Percentiles rank a stretch among this genome's conserved stretches.
Evolutionary conservation across 306 rosid species (phyloP).

Genomic region (Purshia tridentata): DNA sequence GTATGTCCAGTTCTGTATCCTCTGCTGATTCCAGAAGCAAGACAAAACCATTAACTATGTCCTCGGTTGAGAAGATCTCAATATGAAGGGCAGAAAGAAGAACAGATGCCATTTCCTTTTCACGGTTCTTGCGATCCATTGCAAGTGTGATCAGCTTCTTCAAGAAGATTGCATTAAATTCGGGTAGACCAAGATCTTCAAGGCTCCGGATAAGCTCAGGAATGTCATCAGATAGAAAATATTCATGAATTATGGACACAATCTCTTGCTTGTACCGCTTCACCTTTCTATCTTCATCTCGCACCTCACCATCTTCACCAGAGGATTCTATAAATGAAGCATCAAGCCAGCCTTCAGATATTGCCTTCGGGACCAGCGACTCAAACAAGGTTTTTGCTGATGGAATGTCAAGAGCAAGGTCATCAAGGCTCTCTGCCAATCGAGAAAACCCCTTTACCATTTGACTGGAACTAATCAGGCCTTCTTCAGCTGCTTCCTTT

Average conservation of each 20-base stretch:
- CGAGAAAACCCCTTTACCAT: slow-evolving; percentile 95
- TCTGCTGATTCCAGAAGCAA: slow-evolving; percentile 91
- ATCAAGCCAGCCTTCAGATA: slow-evolving; percentile 94
- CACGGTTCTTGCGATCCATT: slow-evolving; percentile 94
- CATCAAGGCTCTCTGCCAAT: slow-evolving; percentile 87
- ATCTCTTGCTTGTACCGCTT: slow-evolving; percentile 76
- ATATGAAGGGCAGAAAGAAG: slow-evolving; percentile 93
- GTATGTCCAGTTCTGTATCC: slow-evolving; percentile 86
- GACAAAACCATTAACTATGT: slow-evolving; percentile 80
- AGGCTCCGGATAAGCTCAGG: slow-evolving; percentile 90
- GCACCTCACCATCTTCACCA: slow-evolving; percentile 56
- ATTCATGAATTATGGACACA: slow-evolving; percentile 87
- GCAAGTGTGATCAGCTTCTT: slow-evolving; percentile 94
- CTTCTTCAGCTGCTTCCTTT: slow-evolving; percentile 96
- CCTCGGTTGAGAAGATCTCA: slow-evolving; percentile 92
- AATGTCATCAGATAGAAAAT: slow-evolving; percentile 91
- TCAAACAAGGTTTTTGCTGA: slow-evolving; percentile 68
- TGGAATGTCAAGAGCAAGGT: slow-evolving; percentile 96
- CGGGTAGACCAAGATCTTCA: slow-evolving; percentile 80
- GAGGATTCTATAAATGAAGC: slow-evolving; percentile 58
- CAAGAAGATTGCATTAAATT: slow-evolving; percentile 79
- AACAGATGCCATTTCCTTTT: slow-evolving; percentile 98
- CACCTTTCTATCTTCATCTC: slow-evolving; percentile 57
- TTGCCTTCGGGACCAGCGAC: slow-evolving; percentile 71
- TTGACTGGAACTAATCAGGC: slow-evolving; percentile 92